Conservation (phyloP, 2,329 filamentous ascomycete species). For the Colletotrichum melonis region DNA sequence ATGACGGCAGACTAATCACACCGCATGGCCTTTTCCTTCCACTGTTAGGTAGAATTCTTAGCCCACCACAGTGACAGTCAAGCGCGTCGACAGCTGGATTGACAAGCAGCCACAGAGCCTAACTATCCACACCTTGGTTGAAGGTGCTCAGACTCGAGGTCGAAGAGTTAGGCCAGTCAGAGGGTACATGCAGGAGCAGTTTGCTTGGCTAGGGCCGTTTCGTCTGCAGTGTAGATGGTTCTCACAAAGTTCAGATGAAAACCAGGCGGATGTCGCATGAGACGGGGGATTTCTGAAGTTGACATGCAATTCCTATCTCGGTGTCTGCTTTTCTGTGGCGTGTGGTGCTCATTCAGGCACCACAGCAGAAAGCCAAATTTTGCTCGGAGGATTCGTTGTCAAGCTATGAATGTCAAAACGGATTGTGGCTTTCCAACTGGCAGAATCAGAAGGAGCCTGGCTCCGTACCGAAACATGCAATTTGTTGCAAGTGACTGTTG, state of each 20-base stretch:
- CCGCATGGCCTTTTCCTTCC: not conserved
- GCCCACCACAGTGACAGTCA: not conserved
- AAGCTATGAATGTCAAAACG: not conserved
- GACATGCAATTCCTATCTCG: constrained; percentile 1
- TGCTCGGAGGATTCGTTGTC: not conserved
- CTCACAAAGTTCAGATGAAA: constrained; percentile 24
- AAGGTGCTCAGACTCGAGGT: not conserved
- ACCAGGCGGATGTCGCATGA: constrained; percentile 7
- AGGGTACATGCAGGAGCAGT: constrained; percentile 19
- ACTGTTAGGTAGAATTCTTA: not conserved
- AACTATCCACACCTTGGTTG: not conserved
- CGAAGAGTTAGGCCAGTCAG: not conserved
- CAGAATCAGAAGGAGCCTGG: not conserved
- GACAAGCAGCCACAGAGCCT: not conserved
- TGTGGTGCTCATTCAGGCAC: not conserved
- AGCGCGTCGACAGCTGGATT: not conserved
- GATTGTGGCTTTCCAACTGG: not conserved
- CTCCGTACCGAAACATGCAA: not conserved
- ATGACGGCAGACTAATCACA: not conserved
- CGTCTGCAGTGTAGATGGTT: constrained; percentile 12
- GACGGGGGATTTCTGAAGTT: not conserved
- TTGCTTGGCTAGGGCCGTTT: constrained; percentile 31
- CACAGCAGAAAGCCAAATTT: not conserved
- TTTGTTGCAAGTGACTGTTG: not conserved
- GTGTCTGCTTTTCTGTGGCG: not conserved